phyloP scores from a whole-genome alignment of 306 rosid species.

The Echinosophora koreensis region DNA sequence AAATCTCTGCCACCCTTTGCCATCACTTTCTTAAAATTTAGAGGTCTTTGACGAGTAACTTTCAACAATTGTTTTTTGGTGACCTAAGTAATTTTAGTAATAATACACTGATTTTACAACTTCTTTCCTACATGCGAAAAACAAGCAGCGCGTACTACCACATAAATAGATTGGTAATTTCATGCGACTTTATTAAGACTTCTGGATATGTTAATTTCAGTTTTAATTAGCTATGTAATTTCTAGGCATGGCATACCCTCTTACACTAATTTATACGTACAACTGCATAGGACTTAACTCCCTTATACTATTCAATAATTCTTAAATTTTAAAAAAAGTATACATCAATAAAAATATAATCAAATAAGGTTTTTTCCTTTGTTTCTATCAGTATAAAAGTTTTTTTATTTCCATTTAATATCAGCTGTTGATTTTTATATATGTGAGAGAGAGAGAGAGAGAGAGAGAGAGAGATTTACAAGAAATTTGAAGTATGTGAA shows the following conservation, averaged over 20 bases:
- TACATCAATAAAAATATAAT: too few species aligned
- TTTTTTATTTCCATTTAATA: too few species aligned
- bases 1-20: neutral
- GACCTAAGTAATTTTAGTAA: neutral
- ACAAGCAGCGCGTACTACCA: neutral
- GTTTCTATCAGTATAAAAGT: too few species aligned
- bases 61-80: neutral
- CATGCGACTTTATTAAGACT: neutral
- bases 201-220: slow-evolving; percentile 6
- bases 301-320: too few species aligned
- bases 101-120: neutral
- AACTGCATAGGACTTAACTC: too few species aligned
- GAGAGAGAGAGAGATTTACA: too few species aligned
- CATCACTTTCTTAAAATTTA: slow-evolving; percentile 41
- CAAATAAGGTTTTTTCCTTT: too few species aligned
- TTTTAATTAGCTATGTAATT: neutral
- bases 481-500: too few species aligned
- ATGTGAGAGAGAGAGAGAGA: too few species aligned
- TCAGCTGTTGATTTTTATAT: too few species aligned
- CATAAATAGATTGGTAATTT: slow-evolving; percentile 8
- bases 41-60: neutral
- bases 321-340: too few species aligned
- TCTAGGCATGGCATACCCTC: neutral
- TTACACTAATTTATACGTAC: too few species aligned
- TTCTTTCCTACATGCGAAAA: slow-evolving; percentile 4